These are phyloP conservation scores for Trichoderma sp. DNA, from an alignment of 2,329 filamentous ascomycete genomes.

Conservation along the genomic window DNA sequence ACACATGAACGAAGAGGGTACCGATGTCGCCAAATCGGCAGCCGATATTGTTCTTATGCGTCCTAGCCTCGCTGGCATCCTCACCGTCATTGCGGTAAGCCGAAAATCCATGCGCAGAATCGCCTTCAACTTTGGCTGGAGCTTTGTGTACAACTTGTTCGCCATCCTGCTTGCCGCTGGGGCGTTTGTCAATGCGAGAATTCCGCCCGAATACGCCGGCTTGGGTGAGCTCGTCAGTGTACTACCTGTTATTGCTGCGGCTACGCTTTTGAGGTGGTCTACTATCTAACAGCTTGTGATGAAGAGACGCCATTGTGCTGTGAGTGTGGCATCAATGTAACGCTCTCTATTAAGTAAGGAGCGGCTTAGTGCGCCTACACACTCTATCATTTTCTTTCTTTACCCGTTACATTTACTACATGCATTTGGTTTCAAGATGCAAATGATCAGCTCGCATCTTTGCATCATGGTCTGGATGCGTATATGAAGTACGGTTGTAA, in stretches of 20 bases:
- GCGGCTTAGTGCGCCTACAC: not conserved
- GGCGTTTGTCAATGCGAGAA: constrained; percentile 53
- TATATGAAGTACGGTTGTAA: not conserved
- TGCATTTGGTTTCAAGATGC: not conserved
- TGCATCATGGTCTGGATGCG: not conserved
- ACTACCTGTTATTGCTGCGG: constrained; percentile 62
- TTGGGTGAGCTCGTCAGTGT: constrained; percentile 73
- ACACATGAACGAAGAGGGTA: constrained; percentile 56
- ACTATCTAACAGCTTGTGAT: constrained; percentile 23
- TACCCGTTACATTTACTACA: not conserved
- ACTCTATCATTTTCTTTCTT: not conserved
- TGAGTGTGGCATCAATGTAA: not conserved
- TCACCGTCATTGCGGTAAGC: constrained; percentile 56
- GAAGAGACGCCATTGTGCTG: not conserved
- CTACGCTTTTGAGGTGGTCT: constrained; percentile 47
- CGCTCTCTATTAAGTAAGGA: too few relatives aligned
- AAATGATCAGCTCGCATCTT: not conserved
- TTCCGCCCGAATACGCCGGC: constrained; percentile 62
- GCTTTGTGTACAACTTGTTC: constrained; percentile 66
- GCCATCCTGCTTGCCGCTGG: constrained; percentile 66
- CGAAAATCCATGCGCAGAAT: constrained; percentile 47
- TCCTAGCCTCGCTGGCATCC: constrained; percentile 52
- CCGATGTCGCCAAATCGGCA: constrained; percentile 63
- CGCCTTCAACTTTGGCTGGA: constrained; percentile 68
- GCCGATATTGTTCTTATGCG: constrained; percentile 69